phyloP scores from a whole-genome alignment of 2,329 filamentous ascomycete species.

The Colletotrichum noveboracense region DNA sequence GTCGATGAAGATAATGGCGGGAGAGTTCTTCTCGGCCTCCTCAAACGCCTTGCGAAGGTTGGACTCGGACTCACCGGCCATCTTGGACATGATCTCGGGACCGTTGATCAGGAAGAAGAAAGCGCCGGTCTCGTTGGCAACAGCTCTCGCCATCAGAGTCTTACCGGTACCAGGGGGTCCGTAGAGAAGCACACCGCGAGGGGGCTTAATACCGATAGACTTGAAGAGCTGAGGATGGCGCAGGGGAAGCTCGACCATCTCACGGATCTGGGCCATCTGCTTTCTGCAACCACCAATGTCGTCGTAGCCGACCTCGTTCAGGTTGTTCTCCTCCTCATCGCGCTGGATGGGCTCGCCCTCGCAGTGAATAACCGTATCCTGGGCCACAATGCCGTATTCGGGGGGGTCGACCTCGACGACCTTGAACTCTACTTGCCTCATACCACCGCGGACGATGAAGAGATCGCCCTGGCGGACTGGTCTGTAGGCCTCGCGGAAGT shows the following conservation, averaged over 20 bases:
- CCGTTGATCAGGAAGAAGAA: conserved; percentile 99
- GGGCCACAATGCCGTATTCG: conserved; percentile 97
- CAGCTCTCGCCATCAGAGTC: conserved; percentile 97
- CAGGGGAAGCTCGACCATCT: conserved; percentile 96
- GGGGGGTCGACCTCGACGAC: conserved; percentile 98
- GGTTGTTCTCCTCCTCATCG: conserved; percentile 98
- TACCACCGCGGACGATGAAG: conserved; percentile 96
- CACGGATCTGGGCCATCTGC: conserved; percentile 99
- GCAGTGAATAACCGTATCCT: conserved; percentile 98
- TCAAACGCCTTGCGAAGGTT: conserved; percentile 99
- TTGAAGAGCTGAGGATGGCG: conserved; percentile 99
- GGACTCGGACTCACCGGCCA: conserved; percentile 99
- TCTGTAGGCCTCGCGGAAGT: conserved; percentile 99
- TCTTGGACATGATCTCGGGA: conserved; percentile 99
- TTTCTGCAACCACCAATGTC: conserved; percentile 99
- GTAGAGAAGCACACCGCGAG: conserved; percentile 94
- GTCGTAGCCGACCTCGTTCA: conserved; percentile 98
- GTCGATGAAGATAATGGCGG: conserved; percentile 99
- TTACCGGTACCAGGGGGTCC: conserved; percentile 99
- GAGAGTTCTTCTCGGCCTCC: conserved; percentile 99
- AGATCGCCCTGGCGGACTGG: conserved; percentile 96
- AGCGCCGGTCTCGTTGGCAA: conserved; percentile 97
- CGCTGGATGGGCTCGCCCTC: conserved; percentile 96
- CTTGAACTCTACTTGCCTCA: conserved; percentile 99
- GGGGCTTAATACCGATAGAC: conserved; percentile 99